Percentiles rank a stretch among this genome's conserved stretches.
These are phyloP conservation scores for Mediolabrus comicus DNA, from an alignment of 108 stramenopile genomes.

Conservation along the genomic window DNA sequence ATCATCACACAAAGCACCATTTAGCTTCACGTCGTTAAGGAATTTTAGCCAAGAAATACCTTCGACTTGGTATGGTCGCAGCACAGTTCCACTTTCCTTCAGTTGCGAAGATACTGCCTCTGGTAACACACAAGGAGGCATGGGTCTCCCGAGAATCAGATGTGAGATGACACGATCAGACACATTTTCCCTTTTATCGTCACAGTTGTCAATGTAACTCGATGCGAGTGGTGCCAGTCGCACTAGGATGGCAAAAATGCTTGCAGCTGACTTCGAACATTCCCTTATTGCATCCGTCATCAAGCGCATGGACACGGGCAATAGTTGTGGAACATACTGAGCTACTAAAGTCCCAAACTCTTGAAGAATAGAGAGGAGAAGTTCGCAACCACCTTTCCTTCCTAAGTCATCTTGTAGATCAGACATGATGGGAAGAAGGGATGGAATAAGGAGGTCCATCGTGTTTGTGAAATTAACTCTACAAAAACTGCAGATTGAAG, in stretches of 20 bases:
- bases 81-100: constrained; percentile 30
- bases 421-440: constrained; percentile 12
- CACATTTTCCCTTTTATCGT: not conserved
- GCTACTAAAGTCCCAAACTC: constrained; percentile 41
- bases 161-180: constrained; percentile 71
- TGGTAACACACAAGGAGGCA: constrained; percentile 66
- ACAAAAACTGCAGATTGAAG: constrained; percentile 38
- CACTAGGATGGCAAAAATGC: constrained; percentile 73
- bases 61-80: constrained; percentile 85
- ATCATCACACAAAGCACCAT: constrained; percentile 85
- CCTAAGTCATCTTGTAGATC: constrained; percentile 36
- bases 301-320: constrained; percentile 74
- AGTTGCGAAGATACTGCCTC: constrained; percentile 36
- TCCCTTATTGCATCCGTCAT: constrained; percentile 68
- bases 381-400: constrained; percentile 34
- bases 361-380: constrained; percentile 44
- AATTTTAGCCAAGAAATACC: constrained; percentile 86
- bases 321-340: constrained; percentile 65
- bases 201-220: constrained; percentile 6
- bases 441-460: constrained; percentile 27
- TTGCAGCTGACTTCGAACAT: constrained; percentile 65
- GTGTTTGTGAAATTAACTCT: constrained; percentile 16
- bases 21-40: constrained; percentile 71
- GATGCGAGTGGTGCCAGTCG: constrained; percentile 74
- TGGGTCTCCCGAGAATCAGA: constrained; percentile 80